Evolutionary conservation across 805 yeast species (phyloP), one percentile per base, ranked within the genome.

Genomic region (Nakazawaea ernobii): DNA sequence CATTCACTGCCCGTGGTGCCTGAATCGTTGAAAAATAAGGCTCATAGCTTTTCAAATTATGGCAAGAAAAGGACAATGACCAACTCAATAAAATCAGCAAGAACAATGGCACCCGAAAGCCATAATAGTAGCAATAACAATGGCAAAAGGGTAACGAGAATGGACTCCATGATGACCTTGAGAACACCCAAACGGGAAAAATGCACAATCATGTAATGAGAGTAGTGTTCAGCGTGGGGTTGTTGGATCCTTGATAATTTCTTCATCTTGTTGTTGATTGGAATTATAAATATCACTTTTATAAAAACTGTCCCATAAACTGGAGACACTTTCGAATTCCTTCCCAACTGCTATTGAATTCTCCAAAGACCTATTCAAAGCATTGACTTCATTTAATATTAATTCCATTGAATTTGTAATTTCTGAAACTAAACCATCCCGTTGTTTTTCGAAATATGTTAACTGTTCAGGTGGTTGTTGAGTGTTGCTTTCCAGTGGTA

Each of bases 311-410:
- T 74, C 67, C 95, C 95, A 86, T 32, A 85, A 67, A n/a, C 72
- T 65, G 2, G 90, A 76, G 13, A 84, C 86, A 43, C 77, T 75
- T 49, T 84, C 86, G 55, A 85, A 86, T 50, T 84, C 91, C 57
- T 80, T 80, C 1, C 94, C 91, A 2, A 86, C 87, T 20, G 84
- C 83, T 13, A 84, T 73, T 2, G 82, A 76, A 38, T 78, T 80
- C 53, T 82, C 84, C 44, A 86, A 64, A 0, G 90, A 76, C 39
- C 88, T 70, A 58, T 85, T 85, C 50, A 86, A 66, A 17, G 80
- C 73, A 54, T 82, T 84, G 49, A 86, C 62, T 54, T 82, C 82
- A 55, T 78, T 71, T 44, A 84, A 67, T 6, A 84, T 84, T 0
- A 83, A 73, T 54, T 82, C 89, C 76, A 85, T 74, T 9, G 80